phyloP scores from a whole-genome alignment of 164 flowering plant genomes.

The Vitis amurensis region DNA sequence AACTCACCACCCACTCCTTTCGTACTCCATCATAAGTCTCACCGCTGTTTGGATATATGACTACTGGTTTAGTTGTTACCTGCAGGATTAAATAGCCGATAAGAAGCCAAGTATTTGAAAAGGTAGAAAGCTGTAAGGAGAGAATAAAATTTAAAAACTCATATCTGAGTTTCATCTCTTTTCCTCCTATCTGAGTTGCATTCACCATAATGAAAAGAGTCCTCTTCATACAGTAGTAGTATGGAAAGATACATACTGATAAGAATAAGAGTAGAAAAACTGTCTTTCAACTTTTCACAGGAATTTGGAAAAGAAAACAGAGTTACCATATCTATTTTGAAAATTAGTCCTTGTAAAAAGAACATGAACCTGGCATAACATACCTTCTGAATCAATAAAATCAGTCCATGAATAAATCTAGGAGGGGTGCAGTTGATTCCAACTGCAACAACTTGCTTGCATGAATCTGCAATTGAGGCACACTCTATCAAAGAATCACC shows the following conservation, averaged over 20 bases:
- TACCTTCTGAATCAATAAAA: constrained; percentile 64
- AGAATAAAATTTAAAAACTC: no score
- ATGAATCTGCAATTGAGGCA: constrained; percentile 63
- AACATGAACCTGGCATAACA: neutral
- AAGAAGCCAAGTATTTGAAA: neutral
- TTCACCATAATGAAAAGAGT: no score
- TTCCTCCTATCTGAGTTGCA: no score
- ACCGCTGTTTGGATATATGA: constrained; percentile 92
- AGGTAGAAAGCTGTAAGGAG: neutral
- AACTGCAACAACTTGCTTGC: constrained; percentile 71
- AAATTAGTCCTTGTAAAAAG: neutral
- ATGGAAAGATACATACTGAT: no score
- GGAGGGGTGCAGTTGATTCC: constrained; percentile 97
- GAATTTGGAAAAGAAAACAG: neutral
- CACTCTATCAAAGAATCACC: constrained; percentile 79
- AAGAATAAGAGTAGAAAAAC: neutral
- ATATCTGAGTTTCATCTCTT: no score
- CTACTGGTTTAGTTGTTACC: constrained; percentile 75
- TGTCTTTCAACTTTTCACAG: neutral
- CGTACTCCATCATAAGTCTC: constrained; percentile 69
- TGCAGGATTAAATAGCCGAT: constrained; percentile 26
- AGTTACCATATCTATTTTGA: no score
- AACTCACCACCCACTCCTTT: constrained; percentile 88
- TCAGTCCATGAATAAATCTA: constrained; percentile 62
- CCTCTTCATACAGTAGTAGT: no score